Conservation (phyloP, 2,329 filamentous ascomycete species). For the Colletotrichum agaves region DNA sequence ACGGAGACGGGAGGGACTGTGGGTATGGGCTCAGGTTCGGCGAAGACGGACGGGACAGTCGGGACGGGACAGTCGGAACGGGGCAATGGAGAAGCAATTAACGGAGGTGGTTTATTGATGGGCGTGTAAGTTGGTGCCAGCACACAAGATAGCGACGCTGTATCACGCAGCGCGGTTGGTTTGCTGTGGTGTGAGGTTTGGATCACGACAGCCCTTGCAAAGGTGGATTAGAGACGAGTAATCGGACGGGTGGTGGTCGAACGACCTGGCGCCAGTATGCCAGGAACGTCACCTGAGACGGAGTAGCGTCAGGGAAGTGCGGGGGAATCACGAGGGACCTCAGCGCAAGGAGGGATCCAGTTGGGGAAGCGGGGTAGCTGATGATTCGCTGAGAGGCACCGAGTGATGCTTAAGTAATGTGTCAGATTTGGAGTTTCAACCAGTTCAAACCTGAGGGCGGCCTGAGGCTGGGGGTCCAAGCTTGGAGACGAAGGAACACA, state of each 20-base stretch:
- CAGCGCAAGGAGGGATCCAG: no score
- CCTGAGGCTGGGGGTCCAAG: conserved; percentile 16
- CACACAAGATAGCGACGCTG: background rate
- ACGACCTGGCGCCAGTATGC: conserved; percentile 5
- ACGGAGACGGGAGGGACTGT: conserved; percentile 6
- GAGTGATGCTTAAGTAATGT: conserved; percentile 14
- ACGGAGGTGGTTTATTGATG: conserved; percentile 16
- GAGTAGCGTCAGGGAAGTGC: conserved; percentile 34
- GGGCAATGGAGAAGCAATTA: conserved; percentile 19
- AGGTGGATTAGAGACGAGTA: background rate
- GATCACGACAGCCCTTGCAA: conserved; percentile 12
- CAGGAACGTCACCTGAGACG: conserved; percentile 35
- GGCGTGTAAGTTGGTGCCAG: conserved; percentile 3
- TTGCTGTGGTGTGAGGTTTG: background rate
- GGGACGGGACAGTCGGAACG: conserved; percentile 6
- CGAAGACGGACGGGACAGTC: background rate
- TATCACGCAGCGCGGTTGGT: background rate
- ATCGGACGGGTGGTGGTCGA: background rate
- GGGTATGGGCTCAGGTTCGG: conserved; percentile 14
- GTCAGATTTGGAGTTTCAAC: conserved; percentile 23
- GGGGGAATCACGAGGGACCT: conserved; percentile 33
- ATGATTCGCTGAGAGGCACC: background rate
- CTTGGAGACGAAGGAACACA: no score
- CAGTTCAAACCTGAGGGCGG: conserved; percentile 16
- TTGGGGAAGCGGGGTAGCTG: conserved; percentile 28